A percentile compares a stretch with the other conserved stretches of the same genome.
phyloP scores from a whole-genome alignment of 1,139 yeast species.

The Magnusiomyces ingens region DNA sequence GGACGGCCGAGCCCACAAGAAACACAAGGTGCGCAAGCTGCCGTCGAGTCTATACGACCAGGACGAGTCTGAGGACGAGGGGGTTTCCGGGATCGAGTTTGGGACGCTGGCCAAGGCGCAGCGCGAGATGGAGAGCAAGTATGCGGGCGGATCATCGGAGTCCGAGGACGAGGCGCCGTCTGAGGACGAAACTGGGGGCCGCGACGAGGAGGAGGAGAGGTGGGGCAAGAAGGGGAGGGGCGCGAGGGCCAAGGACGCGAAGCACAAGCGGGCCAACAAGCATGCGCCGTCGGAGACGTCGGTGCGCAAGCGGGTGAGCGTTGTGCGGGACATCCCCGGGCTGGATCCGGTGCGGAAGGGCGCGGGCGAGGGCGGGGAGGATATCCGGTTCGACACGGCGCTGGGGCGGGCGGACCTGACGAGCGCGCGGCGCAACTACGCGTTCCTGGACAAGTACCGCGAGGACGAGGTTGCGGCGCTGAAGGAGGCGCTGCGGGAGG shows the following conservation, averaged over 20 bases:
- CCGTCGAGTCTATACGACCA: not conserved
- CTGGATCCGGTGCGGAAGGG: slow-evolving; percentile 32
- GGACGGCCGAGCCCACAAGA: not conserved
- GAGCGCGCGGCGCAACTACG: slow-evolving; percentile 63
- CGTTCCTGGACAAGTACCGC: slow-evolving; percentile 80
- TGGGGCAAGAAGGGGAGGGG: too few relatives aligned
- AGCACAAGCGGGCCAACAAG: slow-evolving; percentile 35
- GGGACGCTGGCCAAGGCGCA: slow-evolving; percentile 58
- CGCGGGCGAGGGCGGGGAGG: slow-evolving; percentile 43
- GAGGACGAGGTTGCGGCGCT: slow-evolving; percentile 48
- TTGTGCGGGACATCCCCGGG: slow-evolving; percentile 71
- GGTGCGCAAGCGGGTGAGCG: slow-evolving; percentile 63
- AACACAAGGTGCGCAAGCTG: not conserved
- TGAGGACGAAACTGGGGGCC: slow-evolving; percentile 13
- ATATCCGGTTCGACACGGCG: slow-evolving; percentile 85
- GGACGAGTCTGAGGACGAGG: slow-evolving; percentile 9
- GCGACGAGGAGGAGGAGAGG: slow-evolving; percentile 17
- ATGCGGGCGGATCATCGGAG: too few relatives aligned
- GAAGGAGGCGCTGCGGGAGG: slow-evolving; percentile 32
- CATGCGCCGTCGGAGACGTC: slow-evolving; percentile 80
- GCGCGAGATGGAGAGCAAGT: slow-evolving; percentile 34
- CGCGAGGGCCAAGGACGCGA: not conserved
- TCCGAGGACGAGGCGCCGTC: slow-evolving; percentile 12
- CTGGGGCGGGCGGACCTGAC: slow-evolving; percentile 73
- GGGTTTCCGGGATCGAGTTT: slow-evolving; percentile 39